Evolutionary conservation across 768 basidiomycete genomes (phyloP).

Genomic region (Kwoniella dendrophila): DNA sequence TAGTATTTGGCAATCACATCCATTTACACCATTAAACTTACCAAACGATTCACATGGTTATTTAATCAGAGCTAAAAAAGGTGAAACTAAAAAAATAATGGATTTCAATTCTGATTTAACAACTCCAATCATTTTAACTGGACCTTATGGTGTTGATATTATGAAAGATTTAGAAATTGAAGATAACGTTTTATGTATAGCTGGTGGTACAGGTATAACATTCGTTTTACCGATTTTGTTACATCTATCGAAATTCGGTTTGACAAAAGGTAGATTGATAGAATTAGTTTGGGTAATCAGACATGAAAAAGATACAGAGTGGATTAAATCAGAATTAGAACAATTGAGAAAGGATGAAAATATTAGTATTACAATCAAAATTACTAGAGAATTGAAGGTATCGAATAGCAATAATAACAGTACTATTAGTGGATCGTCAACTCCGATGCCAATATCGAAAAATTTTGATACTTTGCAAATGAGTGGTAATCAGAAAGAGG

Average conservation of each 20-base stretch:
- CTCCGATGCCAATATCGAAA: slow-evolving; percentile 4
- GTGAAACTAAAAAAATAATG: slow-evolving; percentile 34
- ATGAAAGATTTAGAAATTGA: slow-evolving; percentile 9
- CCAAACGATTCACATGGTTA: slow-evolving; percentile 28
- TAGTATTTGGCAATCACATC: slow-evolving; percentile 43
- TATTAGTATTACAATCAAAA: slow-evolving; percentile 23
- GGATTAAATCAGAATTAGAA: slow-evolving; percentile 33
- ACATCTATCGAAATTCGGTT: slow-evolving; percentile 11
- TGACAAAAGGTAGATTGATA: slow-evolving; percentile 16
- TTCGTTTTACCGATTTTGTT: slow-evolving; percentile 38
- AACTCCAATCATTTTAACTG: slow-evolving; percentile 35
- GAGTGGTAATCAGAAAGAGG: neutral
- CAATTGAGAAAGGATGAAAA: slow-evolving; percentile 18
- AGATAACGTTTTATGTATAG: slow-evolving; percentile 34
- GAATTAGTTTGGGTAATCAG: slow-evolving; percentile 40
- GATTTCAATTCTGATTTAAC: slow-evolving; percentile 1
- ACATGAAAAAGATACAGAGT: slow-evolving; percentile 26
- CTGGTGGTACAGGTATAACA: slow-evolving; percentile 38
- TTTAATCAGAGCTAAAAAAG: slow-evolving; percentile 31
- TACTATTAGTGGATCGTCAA: slow-evolving; percentile 3
- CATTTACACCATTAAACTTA: slow-evolving; percentile 36
- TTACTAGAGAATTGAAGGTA: slow-evolving; percentile 25
- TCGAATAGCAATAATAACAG: neutral
- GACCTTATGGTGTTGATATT: slow-evolving; percentile 38
- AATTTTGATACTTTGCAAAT: neutral